These are phyloP conservation scores for Neofusicoccum sp. DNA, from an alignment of 2,329 filamentous ascomycete genomes.

Conservation along the genomic window DNA sequence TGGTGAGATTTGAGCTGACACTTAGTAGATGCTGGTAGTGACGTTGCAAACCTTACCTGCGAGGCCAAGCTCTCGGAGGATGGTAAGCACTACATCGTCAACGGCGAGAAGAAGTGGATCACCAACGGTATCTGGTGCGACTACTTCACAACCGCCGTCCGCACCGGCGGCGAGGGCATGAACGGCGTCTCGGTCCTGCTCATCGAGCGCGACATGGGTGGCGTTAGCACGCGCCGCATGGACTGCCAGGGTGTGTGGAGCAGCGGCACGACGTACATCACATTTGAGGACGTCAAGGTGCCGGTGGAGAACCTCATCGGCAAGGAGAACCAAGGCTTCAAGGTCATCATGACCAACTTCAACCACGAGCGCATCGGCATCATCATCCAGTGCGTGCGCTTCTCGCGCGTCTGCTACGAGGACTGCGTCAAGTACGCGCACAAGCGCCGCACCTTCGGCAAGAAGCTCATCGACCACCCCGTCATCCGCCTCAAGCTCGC, in stretches of 20 bases:
- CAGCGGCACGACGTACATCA: constrained; percentile 93
- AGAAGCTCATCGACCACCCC: constrained; percentile 93
- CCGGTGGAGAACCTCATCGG: constrained; percentile 98
- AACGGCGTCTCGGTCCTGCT: constrained; percentile 87
- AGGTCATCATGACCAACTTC: constrained; percentile 50
- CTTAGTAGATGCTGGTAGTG: constrained; percentile 75
- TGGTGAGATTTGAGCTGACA: constrained; percentile 20
- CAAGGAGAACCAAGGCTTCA: constrained; percentile 98
- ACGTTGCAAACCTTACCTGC: constrained; percentile 92
- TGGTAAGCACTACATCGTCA: constrained; percentile 98
- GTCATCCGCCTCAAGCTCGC: constrained; percentile 97
- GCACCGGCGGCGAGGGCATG: constrained; percentile 86
- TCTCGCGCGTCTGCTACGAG: constrained; percentile 95
- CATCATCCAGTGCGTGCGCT: constrained; percentile 94
- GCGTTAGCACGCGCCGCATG: constrained; percentile 92
- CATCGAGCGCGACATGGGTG: constrained; percentile 80
- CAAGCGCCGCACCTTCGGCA: constrained; percentile 95
- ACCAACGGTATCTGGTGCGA: constrained; percentile 96
- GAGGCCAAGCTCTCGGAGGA: constrained; percentile 94
- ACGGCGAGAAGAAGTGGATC: constrained; percentile 99
- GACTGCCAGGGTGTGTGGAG: constrained; percentile 98
- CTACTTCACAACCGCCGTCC: constrained; percentile 96
- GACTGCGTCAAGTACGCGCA: constrained; percentile 95
- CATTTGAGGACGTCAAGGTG: constrained; percentile 98
- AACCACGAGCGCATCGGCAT: constrained; percentile 94